These are phyloP conservation scores for Phellinidium pouzarii DNA, from an alignment of 1,284 basidiomycete species.

Conservation along the genomic window DNA sequence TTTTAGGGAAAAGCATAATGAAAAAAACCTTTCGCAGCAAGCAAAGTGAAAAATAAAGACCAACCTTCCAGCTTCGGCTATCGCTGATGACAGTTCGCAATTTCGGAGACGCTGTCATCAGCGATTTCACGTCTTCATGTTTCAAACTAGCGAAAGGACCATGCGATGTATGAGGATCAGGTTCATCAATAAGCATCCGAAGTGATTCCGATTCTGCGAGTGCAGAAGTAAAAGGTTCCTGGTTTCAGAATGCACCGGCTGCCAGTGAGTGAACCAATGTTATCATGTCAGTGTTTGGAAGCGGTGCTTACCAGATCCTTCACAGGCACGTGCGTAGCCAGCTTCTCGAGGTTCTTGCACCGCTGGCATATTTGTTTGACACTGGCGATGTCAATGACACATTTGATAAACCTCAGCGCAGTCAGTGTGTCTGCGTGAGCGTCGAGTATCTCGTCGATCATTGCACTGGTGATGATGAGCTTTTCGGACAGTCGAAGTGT, in stretches of 20 bases:
- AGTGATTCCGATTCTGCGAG: constrained; percentile 36
- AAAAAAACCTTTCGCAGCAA: constrained; percentile 18
- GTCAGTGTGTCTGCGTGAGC: constrained; percentile 39
- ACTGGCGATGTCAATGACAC: constrained; percentile 33
- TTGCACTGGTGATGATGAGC: constrained; percentile 30
- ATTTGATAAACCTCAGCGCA: constrained; percentile 43
- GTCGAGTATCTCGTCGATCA: constrained; percentile 39
- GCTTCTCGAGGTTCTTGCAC: constrained; percentile 41
- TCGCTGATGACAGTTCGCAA: constrained; percentile 46
- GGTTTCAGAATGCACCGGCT: constrained; percentile 5
- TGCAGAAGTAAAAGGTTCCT: constrained; percentile 28
- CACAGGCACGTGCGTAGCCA: constrained; percentile 43
- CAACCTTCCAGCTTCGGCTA: constrained; percentile 53
- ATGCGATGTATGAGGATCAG: constrained; percentile 38
- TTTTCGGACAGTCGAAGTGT: constrained; percentile 44
- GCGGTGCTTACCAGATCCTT: constrained; percentile 41
- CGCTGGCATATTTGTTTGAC: constrained; percentile 36
- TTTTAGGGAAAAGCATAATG: background rate
- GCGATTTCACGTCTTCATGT: constrained; percentile 33
- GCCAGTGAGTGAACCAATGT: no score
- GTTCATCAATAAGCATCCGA: constrained; percentile 42
- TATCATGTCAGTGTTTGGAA: background rate
- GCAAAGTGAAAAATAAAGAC: background rate
- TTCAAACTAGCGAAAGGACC: constrained; percentile 36
- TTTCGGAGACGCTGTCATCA: constrained; percentile 37